Evolutionary conservation across 2,329 filamentous ascomycete genomes (phyloP), one percentile per base, ranked within the genome.

Genomic region (Fusarium lyarnte): DNA sequence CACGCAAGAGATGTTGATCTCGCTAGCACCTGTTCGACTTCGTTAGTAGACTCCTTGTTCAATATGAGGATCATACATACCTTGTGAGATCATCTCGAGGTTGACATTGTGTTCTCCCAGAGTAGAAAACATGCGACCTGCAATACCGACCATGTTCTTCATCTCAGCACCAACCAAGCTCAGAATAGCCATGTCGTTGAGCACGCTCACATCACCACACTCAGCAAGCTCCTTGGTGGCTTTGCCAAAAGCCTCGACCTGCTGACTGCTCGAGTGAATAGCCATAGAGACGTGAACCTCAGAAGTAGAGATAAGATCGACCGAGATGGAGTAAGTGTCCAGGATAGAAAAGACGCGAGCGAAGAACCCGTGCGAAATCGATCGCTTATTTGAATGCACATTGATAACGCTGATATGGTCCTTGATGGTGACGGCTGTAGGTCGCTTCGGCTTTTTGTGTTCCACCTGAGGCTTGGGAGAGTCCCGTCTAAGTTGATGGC

Each of bases 11-110:
- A 99, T 99, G 82, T 98, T 99, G 84, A 99, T 99, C 85, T 99
- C 96, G 80, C 95, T 98, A 31, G 96, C 96, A 78, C 95, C 94
- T 97, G 70, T 52, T 58, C n/a, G 74, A 13, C 38, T 21, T 65
- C 1, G 51, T 64, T 42, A 73, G 66, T 42, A 58, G 7, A 25
- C 2, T 25, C 19, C 12, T n/a, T 3, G 3, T 16, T 14, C 1
- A 11, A 23, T 0, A 13, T 21, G 6, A 16, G 31, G 9, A 41
- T 7, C 25, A 63, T 27, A 66, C 86, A 78, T 87, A 95, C 96
- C 96, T 85, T 99, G 96, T 29, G 94, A 97, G 75, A 99, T 99
- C 96, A 99, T 99, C 84, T 99, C 96, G 76, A 99, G 94, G 81
- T 99, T 99, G 79, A 99, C 91, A 77, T 93, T 93, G 81, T 97